Conservation (phyloP, 768 basidiomycete genomes). For the Auricularia sp. region DNA sequence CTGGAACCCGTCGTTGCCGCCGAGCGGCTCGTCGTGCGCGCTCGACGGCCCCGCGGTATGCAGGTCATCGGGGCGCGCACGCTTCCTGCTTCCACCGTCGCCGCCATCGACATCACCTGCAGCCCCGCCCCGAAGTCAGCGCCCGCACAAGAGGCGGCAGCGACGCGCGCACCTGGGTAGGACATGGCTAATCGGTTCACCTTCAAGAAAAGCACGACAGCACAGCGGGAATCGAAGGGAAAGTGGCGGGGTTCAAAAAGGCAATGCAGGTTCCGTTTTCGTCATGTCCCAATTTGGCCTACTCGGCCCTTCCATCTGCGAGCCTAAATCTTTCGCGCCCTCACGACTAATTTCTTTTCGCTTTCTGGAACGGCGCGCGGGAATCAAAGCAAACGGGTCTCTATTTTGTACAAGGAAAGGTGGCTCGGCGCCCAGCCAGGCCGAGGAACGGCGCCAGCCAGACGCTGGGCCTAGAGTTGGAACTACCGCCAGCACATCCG, state of each 20-base stretch:
- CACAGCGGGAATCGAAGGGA: not conserved
- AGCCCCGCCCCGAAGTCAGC: not conserved
- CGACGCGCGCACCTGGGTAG: not conserved
- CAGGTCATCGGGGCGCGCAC: slow-evolving; percentile 11
- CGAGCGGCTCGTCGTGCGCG: slow-evolving; percentile 56
- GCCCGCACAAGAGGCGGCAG: not conserved
- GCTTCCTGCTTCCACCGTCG: not conserved
- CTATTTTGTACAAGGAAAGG: too few species aligned
- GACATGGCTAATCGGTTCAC: not conserved
- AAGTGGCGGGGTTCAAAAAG: not conserved
- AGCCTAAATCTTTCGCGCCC: too few species aligned
- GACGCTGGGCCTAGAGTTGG: too few species aligned
- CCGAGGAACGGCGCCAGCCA: too few species aligned
- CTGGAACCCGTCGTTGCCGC: slow-evolving; percentile 57
- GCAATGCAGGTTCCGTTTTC: not conserved
- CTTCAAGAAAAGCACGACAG: not conserved
- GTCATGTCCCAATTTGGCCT: too few species aligned
- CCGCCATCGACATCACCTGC: not conserved
- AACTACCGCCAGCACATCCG: too few species aligned
- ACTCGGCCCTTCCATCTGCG: too few species aligned
- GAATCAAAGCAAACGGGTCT: too few species aligned
- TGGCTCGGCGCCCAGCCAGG: too few species aligned
- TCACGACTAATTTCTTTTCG: too few species aligned
- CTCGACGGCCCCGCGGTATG: slow-evolving; percentile 29
- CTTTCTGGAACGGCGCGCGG: too few species aligned